A percentile compares a stretch with the other conserved stretches of the same genome.
Evolutionary conservation across 1,284 basidiomycete genomes (phyloP).

Genomic region (Trichosporon sp.): DNA sequence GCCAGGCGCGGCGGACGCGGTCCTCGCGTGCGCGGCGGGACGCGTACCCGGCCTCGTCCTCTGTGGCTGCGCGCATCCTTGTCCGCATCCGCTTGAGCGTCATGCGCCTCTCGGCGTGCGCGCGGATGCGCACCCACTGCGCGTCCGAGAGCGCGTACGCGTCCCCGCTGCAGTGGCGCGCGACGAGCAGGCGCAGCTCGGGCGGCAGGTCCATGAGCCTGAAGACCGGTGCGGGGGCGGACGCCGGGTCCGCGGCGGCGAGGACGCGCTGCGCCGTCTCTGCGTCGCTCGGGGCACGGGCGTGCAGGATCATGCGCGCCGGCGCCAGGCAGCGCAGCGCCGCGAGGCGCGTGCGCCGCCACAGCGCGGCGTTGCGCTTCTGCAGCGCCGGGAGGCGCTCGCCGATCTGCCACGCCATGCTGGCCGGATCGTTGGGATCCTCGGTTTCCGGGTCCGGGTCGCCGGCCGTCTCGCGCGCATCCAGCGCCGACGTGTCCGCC

Average conservation of each 20-base stretch:
- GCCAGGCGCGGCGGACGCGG: constrained; percentile 32
- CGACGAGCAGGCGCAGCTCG: constrained; percentile 37
- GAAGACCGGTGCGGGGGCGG: constrained; percentile 18
- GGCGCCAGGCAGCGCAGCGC: constrained; percentile 26
- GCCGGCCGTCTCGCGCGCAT: neutral
- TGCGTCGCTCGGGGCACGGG: constrained; percentile 18
- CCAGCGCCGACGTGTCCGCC: neutral
- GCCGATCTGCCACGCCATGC: constrained; percentile 25
- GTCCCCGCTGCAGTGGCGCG: constrained; percentile 33
- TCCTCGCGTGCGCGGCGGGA: constrained; percentile 15
- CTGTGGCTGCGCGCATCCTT: constrained; percentile 10
- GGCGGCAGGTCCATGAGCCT: constrained; percentile 37
- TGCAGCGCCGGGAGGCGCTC: constrained; percentile 30
- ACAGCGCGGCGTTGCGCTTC: constrained; percentile 37
- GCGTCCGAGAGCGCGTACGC: constrained; percentile 32
- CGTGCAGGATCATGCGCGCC: constrained; percentile 39
- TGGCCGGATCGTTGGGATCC: constrained; percentile 8
- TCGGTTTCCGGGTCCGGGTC: constrained; percentile 10
- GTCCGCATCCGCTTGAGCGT: constrained; percentile 16
- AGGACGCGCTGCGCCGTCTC: constrained; percentile 28
- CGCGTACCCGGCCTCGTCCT: constrained; percentile 16
- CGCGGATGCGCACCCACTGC: constrained; percentile 33
- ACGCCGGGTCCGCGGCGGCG: neutral
- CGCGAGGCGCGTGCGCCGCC: constrained; percentile 27
- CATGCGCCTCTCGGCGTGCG: constrained; percentile 26